Conservation (phyloP, 805 yeast genomes). For the Grigorovia jiainica region DNA sequence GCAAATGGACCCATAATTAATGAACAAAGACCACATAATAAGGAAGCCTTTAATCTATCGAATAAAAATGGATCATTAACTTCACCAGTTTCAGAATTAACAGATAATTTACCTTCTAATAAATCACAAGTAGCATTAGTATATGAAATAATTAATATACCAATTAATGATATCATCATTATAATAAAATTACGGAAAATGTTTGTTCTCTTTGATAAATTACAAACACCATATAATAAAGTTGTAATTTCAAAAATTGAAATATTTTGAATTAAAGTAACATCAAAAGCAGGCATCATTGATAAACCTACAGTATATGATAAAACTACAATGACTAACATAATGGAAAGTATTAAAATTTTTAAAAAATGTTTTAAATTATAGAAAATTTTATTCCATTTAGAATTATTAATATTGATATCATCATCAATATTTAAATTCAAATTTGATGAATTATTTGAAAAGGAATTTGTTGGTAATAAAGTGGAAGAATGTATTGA, state of each 20-base stretch:
- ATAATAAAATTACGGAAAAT: constrained; percentile 20
- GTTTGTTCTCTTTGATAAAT: constrained; percentile 17
- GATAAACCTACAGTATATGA: constrained; percentile 20
- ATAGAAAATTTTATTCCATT: background rate
- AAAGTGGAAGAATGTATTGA: background rate
- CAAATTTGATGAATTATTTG: background rate
- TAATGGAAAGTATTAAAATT: constrained; percentile 13
- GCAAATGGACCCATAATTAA: constrained; percentile 26
- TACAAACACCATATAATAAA: constrained; percentile 25
- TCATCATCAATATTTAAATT: background rate
- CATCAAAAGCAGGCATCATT: constrained; percentile 26
- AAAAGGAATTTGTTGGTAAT: background rate
- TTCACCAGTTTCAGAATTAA: constrained; percentile 28
- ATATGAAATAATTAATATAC: constrained; percentile 25
- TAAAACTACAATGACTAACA: constrained; percentile 13
- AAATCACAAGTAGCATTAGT: constrained; percentile 27
- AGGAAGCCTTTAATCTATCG: constrained; percentile 27
- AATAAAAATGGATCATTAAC: constrained; percentile 28
- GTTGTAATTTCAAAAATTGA: constrained; percentile 27
- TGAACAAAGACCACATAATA: constrained; percentile 27
- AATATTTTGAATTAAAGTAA: constrained; percentile 24
- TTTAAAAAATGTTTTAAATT: constrained; percentile 7
- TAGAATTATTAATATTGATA: background rate
- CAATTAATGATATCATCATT: constrained; percentile 22
- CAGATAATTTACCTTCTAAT: constrained; percentile 25